Base-by-base conservation (phyloP, 2,329 filamentous ascomycete genomes). In the Neonectria sp. region DNA sequence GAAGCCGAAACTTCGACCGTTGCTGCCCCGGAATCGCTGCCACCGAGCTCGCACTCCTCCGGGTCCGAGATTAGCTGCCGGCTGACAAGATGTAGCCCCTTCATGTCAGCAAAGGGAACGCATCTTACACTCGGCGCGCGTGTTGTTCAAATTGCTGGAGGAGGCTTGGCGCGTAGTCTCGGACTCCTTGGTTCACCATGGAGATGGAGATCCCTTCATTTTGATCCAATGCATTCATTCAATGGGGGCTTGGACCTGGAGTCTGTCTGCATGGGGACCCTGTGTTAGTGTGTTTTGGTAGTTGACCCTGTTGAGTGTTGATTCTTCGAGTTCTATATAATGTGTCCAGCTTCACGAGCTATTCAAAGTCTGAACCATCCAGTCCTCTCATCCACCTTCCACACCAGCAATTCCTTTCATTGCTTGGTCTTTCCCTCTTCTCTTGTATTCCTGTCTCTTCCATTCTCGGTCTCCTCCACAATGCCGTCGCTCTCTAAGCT, bases 401-500 rank as follows among this genome's bases (percentile, higher is more conserved):
- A 49, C 27, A 17, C 13, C 37, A 52, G 40, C 52, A 55, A 52
- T 45, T 17, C 27, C 1, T 33, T 58, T 4, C 5, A 6, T 27
- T 11, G 4, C 3, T 8, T 31, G 17, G 25, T 29, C 3, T 31
- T 25, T 21, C 37, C 24, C 13, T n/a, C 2, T 12, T 9, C 27
- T 24, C 11, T 40, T 52, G 13, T 21, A 25, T 37, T 25, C 4
- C 7, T 35, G 3, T 35, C 9, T 4, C 2, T 45, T 45, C 40
- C 3, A 11, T 24, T 12, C 9, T 7, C 4, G 29, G n/a, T 12
- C 33, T 31, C n/a, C 25, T 2, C 24, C 8, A 55, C 0, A 51
- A 72, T 74, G 71, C 71, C 73, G n/a, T 70, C 63, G 21, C 25
- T 76, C 0, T 57, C 45, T 1, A 74, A 68, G 37, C 24, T 75